phyloP scores from a whole-genome alignment of 176 grass and related monocot species.

The Lolium perenne region DNA sequence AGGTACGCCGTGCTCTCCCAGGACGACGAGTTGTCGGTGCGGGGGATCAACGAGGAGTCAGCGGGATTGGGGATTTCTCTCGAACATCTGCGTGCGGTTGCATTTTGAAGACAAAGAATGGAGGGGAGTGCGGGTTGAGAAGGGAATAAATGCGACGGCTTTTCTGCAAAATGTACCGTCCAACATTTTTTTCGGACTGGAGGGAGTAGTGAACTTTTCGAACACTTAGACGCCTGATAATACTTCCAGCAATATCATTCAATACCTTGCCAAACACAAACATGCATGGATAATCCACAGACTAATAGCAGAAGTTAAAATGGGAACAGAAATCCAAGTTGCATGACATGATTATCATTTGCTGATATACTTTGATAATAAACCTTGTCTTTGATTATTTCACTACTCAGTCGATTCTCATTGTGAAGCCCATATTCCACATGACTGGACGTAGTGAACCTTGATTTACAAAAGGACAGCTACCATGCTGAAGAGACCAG shows the following conservation, averaged over 20 bases:
- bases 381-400: background rate
- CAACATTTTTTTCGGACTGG: no score
- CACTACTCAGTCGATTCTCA: background rate
- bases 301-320: background rate
- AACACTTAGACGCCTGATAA: background rate
- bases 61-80: no score
- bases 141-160: no score
- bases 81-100: no score
- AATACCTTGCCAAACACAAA: background rate
- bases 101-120: no score
- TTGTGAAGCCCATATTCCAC: slow-evolving; percentile 6
- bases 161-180: no score
- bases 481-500: background rate
- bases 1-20: no score
- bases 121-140: no score
- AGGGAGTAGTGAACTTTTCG: background rate
- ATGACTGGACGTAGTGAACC: background rate
- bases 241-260: background rate
- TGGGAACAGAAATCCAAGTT: slow-evolving; percentile 10
- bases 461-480: background rate
- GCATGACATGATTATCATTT: slow-evolving; percentile 4
- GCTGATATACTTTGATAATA: background rate
- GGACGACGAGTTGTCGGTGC: no score
- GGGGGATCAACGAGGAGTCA: no score
- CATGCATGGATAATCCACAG: slow-evolving; percentile 17